Evolutionary conservation across 176 grass and related monocot genomes (phyloP), one percentile per base, ranked within the genome.

Genomic region (Paspalum notatum): DNA sequence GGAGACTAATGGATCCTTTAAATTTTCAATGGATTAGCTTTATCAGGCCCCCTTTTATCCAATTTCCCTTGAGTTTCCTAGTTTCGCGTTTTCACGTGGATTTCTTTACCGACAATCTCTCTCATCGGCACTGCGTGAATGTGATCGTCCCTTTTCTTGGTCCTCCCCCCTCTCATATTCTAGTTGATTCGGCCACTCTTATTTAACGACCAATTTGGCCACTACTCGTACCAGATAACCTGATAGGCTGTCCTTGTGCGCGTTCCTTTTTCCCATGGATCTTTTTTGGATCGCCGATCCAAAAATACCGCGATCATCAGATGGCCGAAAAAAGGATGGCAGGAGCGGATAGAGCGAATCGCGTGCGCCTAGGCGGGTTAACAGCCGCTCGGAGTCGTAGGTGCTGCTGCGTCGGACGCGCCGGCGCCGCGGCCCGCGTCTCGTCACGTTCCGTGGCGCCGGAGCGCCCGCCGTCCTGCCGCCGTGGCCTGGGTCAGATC

Each of bases 191-290:
- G 42, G 6, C 15, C 25, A 44, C 57, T 24, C 46, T 51, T 50
- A 51, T 65, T 37, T 39, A 40, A 21, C 9, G 18, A 52, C 76
- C 62, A 52, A 61, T 61, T 76, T 76, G 56, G 41, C 74, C 74
- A 76, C 56, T 76, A 61, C 54, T 16, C 17, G 16, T 49, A 78
- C 61, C 37, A 78, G 46, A 66, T 52, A 67, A 67, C 63, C 48
- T 43, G 77, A 67, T 79, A 79, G 76, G 76, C 17, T 32, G 47
- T 55, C 48, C 48, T 54, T 61, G 32, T 41, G 9, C 5, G 21
- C 14, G 8, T 17, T 26, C 47, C 37, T 42, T 39, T 41, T 13
- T 37, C 11, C 51, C 24, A 8, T 67, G 42, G 4, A 40, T 18
- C 9, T 13, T 1, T 43, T 17, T 63, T 53, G 69, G 45, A 53